Conservation (phyloP, 306 rosid species). For the Dryas alaskensis region DNA sequence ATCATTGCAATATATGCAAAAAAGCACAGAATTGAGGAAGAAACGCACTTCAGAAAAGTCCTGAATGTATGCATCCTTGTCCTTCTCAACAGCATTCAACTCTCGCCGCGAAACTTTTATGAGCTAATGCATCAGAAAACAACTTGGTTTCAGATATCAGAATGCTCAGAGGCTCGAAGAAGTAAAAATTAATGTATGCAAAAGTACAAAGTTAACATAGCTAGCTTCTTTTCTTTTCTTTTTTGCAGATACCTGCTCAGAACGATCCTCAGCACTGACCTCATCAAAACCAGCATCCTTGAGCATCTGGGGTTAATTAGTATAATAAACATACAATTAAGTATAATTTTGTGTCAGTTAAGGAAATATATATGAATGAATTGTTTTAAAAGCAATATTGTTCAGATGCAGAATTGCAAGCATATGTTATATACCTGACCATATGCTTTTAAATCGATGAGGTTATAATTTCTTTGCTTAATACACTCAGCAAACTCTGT, state of each 20-base stretch:
- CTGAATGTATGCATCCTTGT: slow-evolving; percentile 48
- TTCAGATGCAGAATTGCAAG: background rate
- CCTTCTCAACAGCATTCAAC: slow-evolving; percentile 58
- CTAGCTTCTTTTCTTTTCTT: background rate
- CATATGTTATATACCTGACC: slow-evolving; percentile 46
- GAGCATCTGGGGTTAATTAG: slow-evolving; percentile 57
- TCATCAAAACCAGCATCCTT: slow-evolving; percentile 71
- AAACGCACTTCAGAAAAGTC: slow-evolving; percentile 72
- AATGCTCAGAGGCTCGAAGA: background rate
- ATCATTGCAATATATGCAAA: too few relatives aligned
- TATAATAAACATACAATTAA: slow-evolving; percentile 11
- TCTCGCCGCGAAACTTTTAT: slow-evolving; percentile 58
- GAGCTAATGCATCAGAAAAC: slow-evolving; percentile 46
- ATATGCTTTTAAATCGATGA: slow-evolving; percentile 59
- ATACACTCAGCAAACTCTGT: slow-evolving; percentile 66
- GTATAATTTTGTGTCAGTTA: slow-evolving; percentile 5
- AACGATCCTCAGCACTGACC: slow-evolving; percentile 69
- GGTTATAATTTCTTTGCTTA: slow-evolving; percentile 72
- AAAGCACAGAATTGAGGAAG: slow-evolving; percentile 1
- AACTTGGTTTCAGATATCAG: slow-evolving; percentile 10
- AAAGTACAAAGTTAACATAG: background rate
- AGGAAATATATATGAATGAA: background rate
- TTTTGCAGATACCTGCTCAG: slow-evolving; percentile 58
- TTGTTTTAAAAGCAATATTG: background rate
- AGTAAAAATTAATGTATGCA: background rate